Conservation (phyloP, 176 grass and related monocot species). For the Leersia perrieri region DNA sequence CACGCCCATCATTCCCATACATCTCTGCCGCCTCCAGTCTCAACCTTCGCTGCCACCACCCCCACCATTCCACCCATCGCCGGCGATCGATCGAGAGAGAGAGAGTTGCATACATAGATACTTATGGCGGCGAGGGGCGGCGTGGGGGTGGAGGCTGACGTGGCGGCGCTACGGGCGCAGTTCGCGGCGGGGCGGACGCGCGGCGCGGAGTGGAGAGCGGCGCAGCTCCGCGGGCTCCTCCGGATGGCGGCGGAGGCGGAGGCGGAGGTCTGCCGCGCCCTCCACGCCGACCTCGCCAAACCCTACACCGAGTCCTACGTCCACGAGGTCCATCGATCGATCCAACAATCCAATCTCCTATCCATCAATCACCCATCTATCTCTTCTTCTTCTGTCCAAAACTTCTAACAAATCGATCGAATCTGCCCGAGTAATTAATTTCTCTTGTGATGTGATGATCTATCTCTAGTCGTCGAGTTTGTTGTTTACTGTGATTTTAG, state of each 20-base stretch:
- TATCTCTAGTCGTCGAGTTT: neutral
- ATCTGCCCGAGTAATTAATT: neutral
- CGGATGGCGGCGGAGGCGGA: constrained; percentile 67
- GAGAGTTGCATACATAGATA: neutral
- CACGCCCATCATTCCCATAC: too few relatives aligned
- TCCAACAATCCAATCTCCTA: neutral
- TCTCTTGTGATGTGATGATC: too few relatives aligned
- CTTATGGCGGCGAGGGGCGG: neutral
- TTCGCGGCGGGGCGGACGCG: constrained; percentile 55
- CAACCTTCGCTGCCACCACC: too few relatives aligned
- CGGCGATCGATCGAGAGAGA: neutral
- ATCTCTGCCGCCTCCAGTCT: too few relatives aligned
- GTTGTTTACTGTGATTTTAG: too few relatives aligned
- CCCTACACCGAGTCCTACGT: constrained; percentile 56
- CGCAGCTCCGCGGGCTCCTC: constrained; percentile 53
- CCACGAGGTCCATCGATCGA: constrained; percentile 32
- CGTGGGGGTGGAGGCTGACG: constrained; percentile 19
- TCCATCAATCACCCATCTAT: too few relatives aligned
- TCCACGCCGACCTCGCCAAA: constrained; percentile 66
- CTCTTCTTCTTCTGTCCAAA: neutral
- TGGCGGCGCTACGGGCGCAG: constrained; percentile 38
- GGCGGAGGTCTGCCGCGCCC: constrained; percentile 53
- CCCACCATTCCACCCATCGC: too few relatives aligned
- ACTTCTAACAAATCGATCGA: too few relatives aligned
- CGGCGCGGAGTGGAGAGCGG: constrained; percentile 55